Conservation (phyloP, 805 yeast genomes). For the Diddensiella santjacobensis region DNA sequence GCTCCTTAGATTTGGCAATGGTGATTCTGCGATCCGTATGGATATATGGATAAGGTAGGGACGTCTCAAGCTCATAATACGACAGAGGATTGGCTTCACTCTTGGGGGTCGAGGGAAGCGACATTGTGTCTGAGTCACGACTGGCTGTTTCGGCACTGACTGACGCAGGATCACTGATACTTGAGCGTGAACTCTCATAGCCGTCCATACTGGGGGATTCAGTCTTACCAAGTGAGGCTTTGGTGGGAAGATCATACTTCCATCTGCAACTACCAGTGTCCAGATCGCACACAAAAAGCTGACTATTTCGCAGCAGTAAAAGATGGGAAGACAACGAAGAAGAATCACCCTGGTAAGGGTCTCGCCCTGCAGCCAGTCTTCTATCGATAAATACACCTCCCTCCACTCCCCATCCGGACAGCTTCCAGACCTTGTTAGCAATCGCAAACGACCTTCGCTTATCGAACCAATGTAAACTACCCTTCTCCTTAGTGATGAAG, state of each 20-base stretch:
- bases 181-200: neutral
- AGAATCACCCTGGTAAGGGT: neutral
- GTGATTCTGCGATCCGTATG: conserved; percentile 25
- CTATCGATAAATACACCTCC: conserved; percentile 8
- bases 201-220: neutral
- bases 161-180: neutral
- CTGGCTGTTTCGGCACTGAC: neutral
- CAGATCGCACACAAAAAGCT: conserved; percentile 17
- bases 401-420: conserved; percentile 24
- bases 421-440: conserved; percentile 24
- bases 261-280: conserved; percentile 26
- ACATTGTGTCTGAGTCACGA: too few relatives aligned
- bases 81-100: conserved; percentile 21
- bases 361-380: neutral
- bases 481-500: conserved; percentile 49
- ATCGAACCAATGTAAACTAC: conserved; percentile 62
- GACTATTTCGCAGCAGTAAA: conserved; percentile 13
- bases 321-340: conserved; percentile 1
- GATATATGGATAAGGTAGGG: conserved; percentile 26
- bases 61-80: conserved; percentile 26
- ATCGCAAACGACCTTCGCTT: conserved; percentile 20
- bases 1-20: conserved; percentile 7
- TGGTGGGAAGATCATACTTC: conserved; percentile 42
- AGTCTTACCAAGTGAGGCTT: conserved; percentile 15
- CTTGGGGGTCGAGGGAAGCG: neutral